Evolutionary conservation across 106 monocot genomes (phyloP).

Genomic region (Dioscorea alata): DNA sequence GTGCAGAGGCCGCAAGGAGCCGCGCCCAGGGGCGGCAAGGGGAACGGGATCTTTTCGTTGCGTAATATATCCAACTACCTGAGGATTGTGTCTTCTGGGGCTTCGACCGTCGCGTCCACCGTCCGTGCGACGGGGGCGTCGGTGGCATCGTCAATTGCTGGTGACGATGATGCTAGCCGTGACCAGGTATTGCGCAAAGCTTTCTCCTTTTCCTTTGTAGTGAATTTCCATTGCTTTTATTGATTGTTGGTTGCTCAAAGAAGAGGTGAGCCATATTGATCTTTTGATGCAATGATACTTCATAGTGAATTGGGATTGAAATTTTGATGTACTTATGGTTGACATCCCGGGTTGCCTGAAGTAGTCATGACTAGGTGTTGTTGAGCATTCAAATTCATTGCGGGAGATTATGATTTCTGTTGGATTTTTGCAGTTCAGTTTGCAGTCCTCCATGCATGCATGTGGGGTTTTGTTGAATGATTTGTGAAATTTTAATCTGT

Average conservation of each 20-base stretch:
- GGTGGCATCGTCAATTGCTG: constrained; percentile 48
- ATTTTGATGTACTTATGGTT: background rate
- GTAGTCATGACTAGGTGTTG: background rate
- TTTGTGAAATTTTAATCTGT: too few species aligned
- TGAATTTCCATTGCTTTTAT: background rate
- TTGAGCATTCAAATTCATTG: background rate
- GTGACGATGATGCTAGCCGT: constrained; percentile 30
- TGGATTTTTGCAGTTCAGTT: background rate
- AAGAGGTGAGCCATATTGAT: background rate
- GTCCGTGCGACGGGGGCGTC: constrained; percentile 50
- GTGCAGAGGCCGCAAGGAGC: constrained; percentile 14
- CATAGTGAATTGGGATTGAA: background rate
- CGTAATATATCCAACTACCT: constrained; percentile 48
- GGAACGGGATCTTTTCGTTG: constrained; percentile 33
- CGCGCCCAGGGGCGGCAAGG: constrained; percentile 3
- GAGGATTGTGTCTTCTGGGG: constrained; percentile 65
- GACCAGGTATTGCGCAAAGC: constrained; percentile 41
- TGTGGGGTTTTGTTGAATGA: too few species aligned
- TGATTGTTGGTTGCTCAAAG: too few species aligned
- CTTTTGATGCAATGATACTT: background rate
- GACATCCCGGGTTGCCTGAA: background rate
- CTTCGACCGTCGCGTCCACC: constrained; percentile 63
- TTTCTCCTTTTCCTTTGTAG: background rate
- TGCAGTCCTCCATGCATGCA: too few species aligned
- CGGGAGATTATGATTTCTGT: background rate